Percentiles rank a stretch among this genome's conserved stretches.
Conservation (phyloP, 805 yeast species). For the Lachancea fermentati region DNA sequence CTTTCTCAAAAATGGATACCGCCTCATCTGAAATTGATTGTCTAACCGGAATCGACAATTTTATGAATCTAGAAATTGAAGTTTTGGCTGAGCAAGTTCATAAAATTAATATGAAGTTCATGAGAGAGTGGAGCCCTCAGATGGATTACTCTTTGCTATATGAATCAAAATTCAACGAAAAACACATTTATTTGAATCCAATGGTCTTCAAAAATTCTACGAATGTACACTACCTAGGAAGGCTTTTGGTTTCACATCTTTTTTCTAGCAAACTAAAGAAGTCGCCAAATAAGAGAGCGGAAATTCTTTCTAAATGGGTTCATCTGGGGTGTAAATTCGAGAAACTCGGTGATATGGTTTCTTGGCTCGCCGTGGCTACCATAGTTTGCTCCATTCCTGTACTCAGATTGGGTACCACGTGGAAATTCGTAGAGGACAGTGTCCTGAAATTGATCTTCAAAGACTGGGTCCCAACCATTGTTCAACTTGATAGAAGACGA, state of each 20-base stretch:
- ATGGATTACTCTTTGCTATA: constrained; percentile 71
- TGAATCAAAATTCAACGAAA: constrained; percentile 34
- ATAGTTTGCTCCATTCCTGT: constrained; percentile 78
- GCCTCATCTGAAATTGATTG: constrained; percentile 18
- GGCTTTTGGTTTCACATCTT: constrained; percentile 62
- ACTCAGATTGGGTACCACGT: constrained; percentile 62
- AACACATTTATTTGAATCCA: constrained; percentile 53
- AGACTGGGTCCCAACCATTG: constrained; percentile 91
- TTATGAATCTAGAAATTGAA: constrained; percentile 49
- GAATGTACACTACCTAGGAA: constrained; percentile 73
- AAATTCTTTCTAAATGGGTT: constrained; percentile 75
- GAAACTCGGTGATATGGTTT: constrained; percentile 82
- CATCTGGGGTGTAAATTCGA: constrained; percentile 74
- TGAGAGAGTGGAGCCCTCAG: constrained; percentile 70
- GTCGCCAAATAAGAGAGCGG: constrained; percentile 45
- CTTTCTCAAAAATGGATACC: constrained; percentile 16
- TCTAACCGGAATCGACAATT: constrained; percentile 36
- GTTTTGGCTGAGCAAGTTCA: constrained; percentile 60
- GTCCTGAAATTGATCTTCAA: constrained; percentile 56
- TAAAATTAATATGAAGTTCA: constrained; percentile 60
- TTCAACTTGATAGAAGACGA: constrained; percentile 76
- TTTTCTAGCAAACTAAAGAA: constrained; percentile 38
- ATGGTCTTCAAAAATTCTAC: constrained; percentile 61
- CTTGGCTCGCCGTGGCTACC: constrained; percentile 89
- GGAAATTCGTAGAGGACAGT: constrained; percentile 65